phyloP scores from a whole-genome alignment of 345 rosid species.

The thale cress (Arabidopsis thaliana) region TAIR10.1 NC_003076.8:4130501-4131000 shows the following conservation, averaged over 20 bases:
- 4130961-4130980: constrained; percentile 93
- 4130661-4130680: constrained; percentile 17
- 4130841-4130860: constrained; percentile 33
- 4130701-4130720: constrained; percentile 19
- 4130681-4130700: constrained; percentile 5
- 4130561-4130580: not conserved
- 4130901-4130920: constrained; percentile 35
- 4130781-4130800: constrained; percentile 93
- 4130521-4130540: constrained; percentile 7
- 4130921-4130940: constrained; percentile 70
- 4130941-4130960: constrained; percentile 88
- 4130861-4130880: constrained; percentile 36
- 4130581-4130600: not conserved
- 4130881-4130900: constrained; percentile 23
- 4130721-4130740: constrained; percentile 3
- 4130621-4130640: constrained; percentile 2
- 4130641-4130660: constrained; percentile 3
- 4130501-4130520: constrained; percentile 4
- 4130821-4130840: constrained; percentile 85
- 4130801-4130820: constrained; percentile 84
- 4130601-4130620: constrained; percentile 5
- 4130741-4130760: constrained; percentile 4
- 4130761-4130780: constrained; percentile 97
- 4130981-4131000: constrained; percentile 96
- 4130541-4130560: not conserved